Conservation (phyloP, 352 stramenopile species). For the Peronosclerospora sorghi region DNA sequence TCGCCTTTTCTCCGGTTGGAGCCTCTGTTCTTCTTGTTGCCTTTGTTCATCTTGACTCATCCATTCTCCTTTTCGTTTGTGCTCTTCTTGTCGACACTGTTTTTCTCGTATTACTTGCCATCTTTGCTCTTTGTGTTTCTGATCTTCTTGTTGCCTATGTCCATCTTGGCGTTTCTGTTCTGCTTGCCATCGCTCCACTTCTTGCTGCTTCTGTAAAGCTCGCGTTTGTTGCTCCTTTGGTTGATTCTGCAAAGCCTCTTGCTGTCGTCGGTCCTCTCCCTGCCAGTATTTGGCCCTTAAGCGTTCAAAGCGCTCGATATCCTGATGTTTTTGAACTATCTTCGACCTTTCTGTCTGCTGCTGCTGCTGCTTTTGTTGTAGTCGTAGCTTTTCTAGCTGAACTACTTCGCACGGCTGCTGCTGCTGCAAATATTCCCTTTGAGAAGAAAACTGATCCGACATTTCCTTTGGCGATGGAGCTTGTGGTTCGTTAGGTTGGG, state of each 20-base stretch:
- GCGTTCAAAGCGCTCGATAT: constrained; percentile 1
- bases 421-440: constrained; percentile 5
- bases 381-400: constrained; percentile 2
- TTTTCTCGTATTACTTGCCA: no score
- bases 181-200: constrained; percentile 3
- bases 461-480: constrained; percentile 7
- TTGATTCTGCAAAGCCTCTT: neutral
- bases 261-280: constrained; percentile 1
- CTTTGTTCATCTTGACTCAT: constrained; percentile 8
- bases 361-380: constrained; percentile 6
- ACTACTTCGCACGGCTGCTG: constrained; percentile 2
- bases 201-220: constrained; percentile 2
- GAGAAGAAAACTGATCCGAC: constrained; percentile 6
- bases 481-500: constrained; percentile 4
- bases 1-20: neutral
- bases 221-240: neutral
- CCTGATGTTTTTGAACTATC: constrained; percentile 7
- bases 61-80: no score
- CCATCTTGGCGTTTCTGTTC: neutral
- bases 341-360: constrained; percentile 2
- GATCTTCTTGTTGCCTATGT: neutral
- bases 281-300: constrained; percentile 2
- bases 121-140: neutral
- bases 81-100: no score
- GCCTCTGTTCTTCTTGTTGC: neutral